A percentile compares a stretch with the other conserved stretches of the same genome.
Evolutionary conservation across 1,139 yeast genomes (phyloP).

Genomic region (Blastobotrys illinoisensis): DNA sequence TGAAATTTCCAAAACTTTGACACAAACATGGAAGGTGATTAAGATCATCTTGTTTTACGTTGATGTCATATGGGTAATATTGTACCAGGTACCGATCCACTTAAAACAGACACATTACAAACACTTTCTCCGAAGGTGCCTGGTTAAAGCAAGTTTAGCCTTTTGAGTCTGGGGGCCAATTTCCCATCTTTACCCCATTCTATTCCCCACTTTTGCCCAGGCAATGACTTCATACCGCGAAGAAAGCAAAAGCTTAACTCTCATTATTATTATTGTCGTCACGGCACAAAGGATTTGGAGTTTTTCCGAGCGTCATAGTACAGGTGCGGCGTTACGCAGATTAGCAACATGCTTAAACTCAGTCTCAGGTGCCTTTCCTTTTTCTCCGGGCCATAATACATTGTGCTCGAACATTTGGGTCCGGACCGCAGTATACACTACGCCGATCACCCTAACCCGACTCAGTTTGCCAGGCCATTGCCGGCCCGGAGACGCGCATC

Average conservation of each 20-base stretch:
- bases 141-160: not conserved
- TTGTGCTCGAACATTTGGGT: not conserved
- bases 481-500: not conserved
- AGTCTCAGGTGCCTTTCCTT: too few species aligned
- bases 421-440: not conserved
- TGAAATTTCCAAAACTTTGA: not conserved
- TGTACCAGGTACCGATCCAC: not conserved
- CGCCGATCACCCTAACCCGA: not conserved
- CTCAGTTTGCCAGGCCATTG: not conserved
- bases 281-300: not conserved
- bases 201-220: not conserved
- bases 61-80: not conserved
- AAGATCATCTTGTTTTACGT: not conserved
- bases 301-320: not conserved
- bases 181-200: not conserved
- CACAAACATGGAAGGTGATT: not conserved
- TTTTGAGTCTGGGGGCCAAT: not conserved
- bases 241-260: not conserved
- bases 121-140: too few species aligned
- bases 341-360: not conserved
- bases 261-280: not conserved
- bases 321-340: not conserved
- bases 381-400: too few species aligned
- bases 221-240: not conserved
- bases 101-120: not conserved